phyloP scores from a whole-genome alignment of 1,284 basidiomycete species.

The Wolfiporia cocos region DNA sequence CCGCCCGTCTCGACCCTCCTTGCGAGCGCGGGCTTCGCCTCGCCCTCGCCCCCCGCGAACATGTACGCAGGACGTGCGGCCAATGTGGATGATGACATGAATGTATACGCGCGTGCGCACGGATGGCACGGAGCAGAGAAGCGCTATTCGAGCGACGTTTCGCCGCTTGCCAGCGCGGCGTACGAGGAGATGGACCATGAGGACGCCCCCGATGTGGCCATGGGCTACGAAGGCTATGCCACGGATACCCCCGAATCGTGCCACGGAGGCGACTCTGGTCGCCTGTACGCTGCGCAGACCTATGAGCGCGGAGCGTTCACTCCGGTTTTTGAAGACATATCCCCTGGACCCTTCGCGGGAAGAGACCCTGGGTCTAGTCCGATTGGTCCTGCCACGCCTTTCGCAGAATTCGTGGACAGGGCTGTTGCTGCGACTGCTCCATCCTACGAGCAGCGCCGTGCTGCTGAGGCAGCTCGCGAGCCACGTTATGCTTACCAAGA shows the following conservation, averaged over 20 bases:
- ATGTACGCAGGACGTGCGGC: conserved; percentile 23
- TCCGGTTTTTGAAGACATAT: conserved; percentile 61
- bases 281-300: conserved; percentile 6
- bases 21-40: conserved; percentile 10
- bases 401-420: conserved; percentile 68
- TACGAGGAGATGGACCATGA: conserved; percentile 25
- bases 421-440: conserved; percentile 41
- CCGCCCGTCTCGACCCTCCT: conserved; percentile 52
- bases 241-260: conserved; percentile 10
- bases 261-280: conserved; percentile 3
- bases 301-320: conserved; percentile 50
- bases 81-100: conserved; percentile 40
- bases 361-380: conserved; percentile 60
- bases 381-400: conserved; percentile 66
- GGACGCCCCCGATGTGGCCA: conserved; percentile 14
- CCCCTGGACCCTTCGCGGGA: conserved; percentile 43
- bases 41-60: conserved; percentile 7
- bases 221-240: conserved; percentile 9
- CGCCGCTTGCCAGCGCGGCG: conserved; percentile 19
- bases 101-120: conserved; percentile 15
- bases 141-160: conserved; percentile 17
- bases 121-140: conserved; percentile 22
- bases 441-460: conserved; percentile 7
- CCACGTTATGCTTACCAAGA: conserved; percentile 16
- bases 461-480: conserved; percentile 14